Evolutionary conservation across 768 basidiomycete species (phyloP).

Genomic region (Boletus vermiculosoides): DNA sequence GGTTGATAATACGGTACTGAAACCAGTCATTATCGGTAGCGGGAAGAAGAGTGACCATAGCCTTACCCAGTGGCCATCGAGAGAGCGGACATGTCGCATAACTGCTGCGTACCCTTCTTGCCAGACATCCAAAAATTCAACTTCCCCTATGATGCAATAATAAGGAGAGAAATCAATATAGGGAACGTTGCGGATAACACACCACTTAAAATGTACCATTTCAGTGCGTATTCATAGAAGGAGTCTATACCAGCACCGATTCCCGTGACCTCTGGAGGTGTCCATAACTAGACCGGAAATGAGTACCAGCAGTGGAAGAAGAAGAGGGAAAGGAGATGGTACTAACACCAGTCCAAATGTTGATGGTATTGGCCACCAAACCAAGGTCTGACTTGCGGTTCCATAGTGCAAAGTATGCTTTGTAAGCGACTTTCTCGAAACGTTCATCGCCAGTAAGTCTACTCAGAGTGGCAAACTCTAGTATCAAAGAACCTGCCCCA

Average conservation of each 20-base stretch:
- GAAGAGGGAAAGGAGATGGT: background rate
- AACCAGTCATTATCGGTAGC: background rate
- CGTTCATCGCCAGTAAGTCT: slow-evolving; percentile 86
- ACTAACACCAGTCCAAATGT: slow-evolving; percentile 76
- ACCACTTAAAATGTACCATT: slow-evolving; percentile 90
- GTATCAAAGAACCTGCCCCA: slow-evolving; percentile 87
- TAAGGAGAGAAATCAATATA: background rate
- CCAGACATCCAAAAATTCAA: slow-evolving; percentile 81
- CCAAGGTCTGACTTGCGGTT: slow-evolving; percentile 82
- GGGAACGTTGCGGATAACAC: slow-evolving; percentile 13
- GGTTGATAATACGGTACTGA: slow-evolving; percentile 86
- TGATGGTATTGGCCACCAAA: slow-evolving; percentile 88
- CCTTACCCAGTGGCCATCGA: slow-evolving; percentile 84
- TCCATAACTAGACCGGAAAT: slow-evolving; percentile 53
- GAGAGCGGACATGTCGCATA: slow-evolving; percentile 80
- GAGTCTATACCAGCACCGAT: slow-evolving; percentile 96
- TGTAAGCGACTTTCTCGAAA: slow-evolving; percentile 87
- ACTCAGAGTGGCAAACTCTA: slow-evolving; percentile 93
- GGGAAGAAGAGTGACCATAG: background rate
- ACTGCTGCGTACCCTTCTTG: slow-evolving; percentile 78
- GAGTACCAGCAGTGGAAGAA: slow-evolving; percentile 1
- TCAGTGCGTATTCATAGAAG: slow-evolving; percentile 92
- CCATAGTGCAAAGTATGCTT: slow-evolving; percentile 93
- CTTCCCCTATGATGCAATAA: slow-evolving; percentile 51
- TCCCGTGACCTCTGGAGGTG: slow-evolving; percentile 67